Base-by-base conservation (phyloP, 176 grass and related monocot species). In the Puya raimondii region DNA sequence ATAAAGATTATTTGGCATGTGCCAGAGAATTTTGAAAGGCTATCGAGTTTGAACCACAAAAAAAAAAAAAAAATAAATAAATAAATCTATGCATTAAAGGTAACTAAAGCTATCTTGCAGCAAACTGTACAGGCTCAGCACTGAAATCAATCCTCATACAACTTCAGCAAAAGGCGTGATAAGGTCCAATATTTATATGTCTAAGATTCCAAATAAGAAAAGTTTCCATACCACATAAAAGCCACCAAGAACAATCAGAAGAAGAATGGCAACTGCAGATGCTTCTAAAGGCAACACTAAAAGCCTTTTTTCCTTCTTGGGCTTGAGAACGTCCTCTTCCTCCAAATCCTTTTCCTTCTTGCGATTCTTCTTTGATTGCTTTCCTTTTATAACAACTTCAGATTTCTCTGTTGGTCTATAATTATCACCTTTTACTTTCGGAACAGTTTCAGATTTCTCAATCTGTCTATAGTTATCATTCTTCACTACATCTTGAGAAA, bases 151-250 rank as follows among this genome's bases (percentile, higher is more conserved):
- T 18, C 21, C 21, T 61, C 16, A 61, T 10, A 18, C 2, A 59
- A 12, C 56, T 20, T 21, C 16, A 59, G 1, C 14, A 21, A 9
- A 59, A 61, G 16, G n/a, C 56, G 21, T 61, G 56, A 61, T 42
- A 42, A 42, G 33, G 4, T 42, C 33, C 33, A 42, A 42, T 42
- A 42, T 61, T 18, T 21, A 22, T 10, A 22, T 2, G 9, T 61
- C 56, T 20, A 61, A 21, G 17, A 20, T 9, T 9, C 21, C 21
- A 59, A 18, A 17, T 59, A 21, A 10, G 21, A 78, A 64, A 51
- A 65, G 17, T 72, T 79, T 33, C 61, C 87, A 84, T 85, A 99
- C 95, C 65, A 99, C 95, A 78, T 99, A 99, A 81, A 99, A 91
- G 66, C 90, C 95, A 79, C 87, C 95, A 29, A 99, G 86, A 12